A percentile compares a stretch with the other conserved stretches of the same genome.
Evolutionary conservation across 805 yeast genomes (phyloP).

Genomic region (Starmera quercuum): DNA sequence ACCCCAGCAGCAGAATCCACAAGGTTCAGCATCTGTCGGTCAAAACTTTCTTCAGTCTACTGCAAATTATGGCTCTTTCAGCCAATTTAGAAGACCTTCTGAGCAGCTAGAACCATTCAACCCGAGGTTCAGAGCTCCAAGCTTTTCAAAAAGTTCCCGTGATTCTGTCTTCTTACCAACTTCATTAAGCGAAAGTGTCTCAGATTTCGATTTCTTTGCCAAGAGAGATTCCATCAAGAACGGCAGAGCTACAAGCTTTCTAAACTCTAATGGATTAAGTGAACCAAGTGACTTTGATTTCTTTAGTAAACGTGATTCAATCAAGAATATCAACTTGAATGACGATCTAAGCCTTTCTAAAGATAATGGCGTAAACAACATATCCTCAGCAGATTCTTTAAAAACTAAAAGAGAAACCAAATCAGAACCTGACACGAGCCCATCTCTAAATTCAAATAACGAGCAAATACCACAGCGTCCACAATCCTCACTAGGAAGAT

Average conservation of each 20-base stretch:
- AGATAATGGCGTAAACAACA: background rate
- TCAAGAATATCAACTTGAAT: background rate
- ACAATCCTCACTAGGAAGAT: too few species aligned
- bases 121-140: constrained; percentile 25
- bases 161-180: background rate
- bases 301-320: constrained; percentile 1
- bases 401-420: constrained; percentile 12
- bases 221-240: constrained; percentile 21
- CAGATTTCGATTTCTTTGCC: constrained; percentile 19
- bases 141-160: constrained; percentile 13
- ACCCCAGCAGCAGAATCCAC: background rate
- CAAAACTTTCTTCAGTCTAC: constrained; percentile 7
- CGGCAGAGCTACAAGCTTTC: constrained; percentile 1
- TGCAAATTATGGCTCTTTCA: constrained; percentile 18
- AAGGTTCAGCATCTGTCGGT: background rate
- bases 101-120: constrained; percentile 44
- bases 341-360: constrained; percentile 6
- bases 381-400: background rate
- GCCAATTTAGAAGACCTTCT: constrained; percentile 33
- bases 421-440: constrained; percentile 18
- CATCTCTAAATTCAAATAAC: background rate
- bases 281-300: constrained; percentile 2
- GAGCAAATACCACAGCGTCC: too few species aligned
- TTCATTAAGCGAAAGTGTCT: constrained; percentile 13
- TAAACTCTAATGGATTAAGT: background rate